phyloP scores from a whole-genome alignment of 2,329 filamentous ascomycete genomes.

The Colletotrichum sp. region DNA sequence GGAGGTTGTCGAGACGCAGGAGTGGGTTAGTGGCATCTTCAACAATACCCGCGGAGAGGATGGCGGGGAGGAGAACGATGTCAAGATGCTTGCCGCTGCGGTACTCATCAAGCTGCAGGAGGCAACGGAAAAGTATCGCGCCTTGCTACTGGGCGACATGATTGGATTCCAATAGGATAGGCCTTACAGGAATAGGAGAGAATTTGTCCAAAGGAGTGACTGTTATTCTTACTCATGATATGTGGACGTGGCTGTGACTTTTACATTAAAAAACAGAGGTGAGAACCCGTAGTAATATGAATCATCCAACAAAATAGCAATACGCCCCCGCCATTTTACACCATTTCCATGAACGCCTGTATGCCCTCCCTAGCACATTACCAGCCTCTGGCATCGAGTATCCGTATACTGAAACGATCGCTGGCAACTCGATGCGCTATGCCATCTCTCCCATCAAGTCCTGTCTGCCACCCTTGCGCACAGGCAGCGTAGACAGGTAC shows the following conservation, averaged over 20 bases:
- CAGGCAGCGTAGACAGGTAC: constrained; percentile 45
- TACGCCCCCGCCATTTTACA: neutral
- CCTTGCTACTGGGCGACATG: constrained; percentile 75
- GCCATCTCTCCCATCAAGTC: constrained; percentile 5
- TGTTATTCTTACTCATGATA: neutral
- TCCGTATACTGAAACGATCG: neutral
- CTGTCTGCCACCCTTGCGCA: constrained; percentile 34
- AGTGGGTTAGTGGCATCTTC: constrained; percentile 84
- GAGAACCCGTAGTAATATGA: neutral
- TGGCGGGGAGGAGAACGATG: constrained; percentile 74
- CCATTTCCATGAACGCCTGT: neutral
- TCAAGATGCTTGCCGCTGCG: constrained; percentile 79
- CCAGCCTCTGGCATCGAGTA: neutral
- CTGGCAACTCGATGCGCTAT: neutral
- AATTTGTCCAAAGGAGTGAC: neutral
- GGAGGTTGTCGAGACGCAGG: constrained; percentile 83
- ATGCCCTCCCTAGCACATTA: neutral
- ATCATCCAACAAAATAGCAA: neutral
- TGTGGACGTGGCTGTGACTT: neutral
- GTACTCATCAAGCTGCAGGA: constrained; percentile 81
- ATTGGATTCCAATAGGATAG: constrained; percentile 35
- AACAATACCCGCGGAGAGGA: constrained; percentile 58
- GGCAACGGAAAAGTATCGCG: constrained; percentile 81
- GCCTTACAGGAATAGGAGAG: neutral
- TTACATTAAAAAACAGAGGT: neutral